These are phyloP conservation scores for Lathyrus sativus DNA, from an alignment of 306 rosid genomes.

Conservation along the genomic window DNA sequence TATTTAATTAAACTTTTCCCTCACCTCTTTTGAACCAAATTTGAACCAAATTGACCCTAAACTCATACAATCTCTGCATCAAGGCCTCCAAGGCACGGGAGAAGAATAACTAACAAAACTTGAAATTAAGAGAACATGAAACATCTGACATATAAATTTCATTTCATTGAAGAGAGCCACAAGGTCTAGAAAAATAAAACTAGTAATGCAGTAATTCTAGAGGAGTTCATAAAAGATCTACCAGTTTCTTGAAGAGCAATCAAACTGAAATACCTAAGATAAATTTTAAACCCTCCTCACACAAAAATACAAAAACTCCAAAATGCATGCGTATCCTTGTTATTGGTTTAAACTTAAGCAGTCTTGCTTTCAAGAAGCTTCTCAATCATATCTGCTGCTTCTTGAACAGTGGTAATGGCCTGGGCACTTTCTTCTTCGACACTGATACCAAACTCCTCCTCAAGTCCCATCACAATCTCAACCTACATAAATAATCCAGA, in stretches of 20 bases:
- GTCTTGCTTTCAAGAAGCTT: conserved; percentile 48
- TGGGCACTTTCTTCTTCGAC: conserved; percentile 81
- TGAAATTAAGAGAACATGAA: neutral
- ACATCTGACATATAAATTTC: neutral
- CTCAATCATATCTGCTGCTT: conserved; percentile 83
- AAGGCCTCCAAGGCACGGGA: neutral
- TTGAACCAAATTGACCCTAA: too few species aligned
- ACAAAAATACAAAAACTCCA: conserved; percentile 2
- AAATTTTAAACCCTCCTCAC: neutral
- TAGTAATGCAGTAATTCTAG: neutral
- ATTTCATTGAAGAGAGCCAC: neutral
- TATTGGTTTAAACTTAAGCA: conserved; percentile 40
- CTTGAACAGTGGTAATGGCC: conserved; percentile 75
- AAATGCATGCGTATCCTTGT: conserved; percentile 10
- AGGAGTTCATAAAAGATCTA: conserved; percentile 18
- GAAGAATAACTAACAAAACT: neutral
- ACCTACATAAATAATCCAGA: conserved; percentile 48
- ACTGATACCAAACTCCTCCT: conserved; percentile 72
- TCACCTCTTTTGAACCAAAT: too few species aligned
- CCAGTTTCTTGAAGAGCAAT: conserved; percentile 11
- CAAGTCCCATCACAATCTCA: conserved; percentile 96
- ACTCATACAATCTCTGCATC: too few species aligned
- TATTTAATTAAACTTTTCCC: too few species aligned
- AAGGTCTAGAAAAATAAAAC: conserved; percentile 24
- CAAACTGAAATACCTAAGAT: conserved; percentile 15